Conservation (phyloP, 495 filamentous ascomycete species). For the Daldinia childiae region DNA sequence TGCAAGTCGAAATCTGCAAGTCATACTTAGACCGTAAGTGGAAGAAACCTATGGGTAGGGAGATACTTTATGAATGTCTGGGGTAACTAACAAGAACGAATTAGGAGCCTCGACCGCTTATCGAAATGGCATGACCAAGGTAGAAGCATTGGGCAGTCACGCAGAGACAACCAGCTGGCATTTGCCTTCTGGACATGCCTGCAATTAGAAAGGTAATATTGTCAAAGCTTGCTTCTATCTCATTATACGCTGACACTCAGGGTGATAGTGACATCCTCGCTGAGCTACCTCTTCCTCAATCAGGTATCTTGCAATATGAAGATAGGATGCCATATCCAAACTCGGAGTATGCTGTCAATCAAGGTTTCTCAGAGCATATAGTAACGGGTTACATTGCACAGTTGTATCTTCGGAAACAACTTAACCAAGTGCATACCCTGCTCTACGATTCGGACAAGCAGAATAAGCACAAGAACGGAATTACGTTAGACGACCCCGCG, state of each 20-base stretch:
- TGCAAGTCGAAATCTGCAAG: slow-evolving; percentile 78
- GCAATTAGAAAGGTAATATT: slow-evolving; percentile 84
- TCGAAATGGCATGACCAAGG: slow-evolving; percentile 48
- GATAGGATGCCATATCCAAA: slow-evolving; percentile 72
- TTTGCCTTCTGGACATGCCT: slow-evolving; percentile 95
- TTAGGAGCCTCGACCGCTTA: slow-evolving; percentile 56
- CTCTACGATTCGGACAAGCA: slow-evolving; percentile 72
- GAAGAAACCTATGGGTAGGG: not conserved
- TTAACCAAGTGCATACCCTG: slow-evolving; percentile 84
- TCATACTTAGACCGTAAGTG: slow-evolving; percentile 80
- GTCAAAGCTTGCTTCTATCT: not conserved
- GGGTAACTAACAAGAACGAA: slow-evolving; percentile 13
- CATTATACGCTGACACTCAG: slow-evolving; percentile 18
- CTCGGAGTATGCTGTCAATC: slow-evolving; percentile 51
- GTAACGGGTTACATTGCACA: slow-evolving; percentile 87
- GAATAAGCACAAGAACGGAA: slow-evolving; percentile 47
- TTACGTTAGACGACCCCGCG: slow-evolving; percentile 36
- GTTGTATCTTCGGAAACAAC: slow-evolving; percentile 81
- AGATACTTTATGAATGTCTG: not conserved
- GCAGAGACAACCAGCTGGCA: slow-evolving; percentile 66
- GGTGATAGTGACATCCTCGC: slow-evolving; percentile 83
- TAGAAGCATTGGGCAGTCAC: slow-evolving; percentile 44
- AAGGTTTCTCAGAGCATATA: slow-evolving; percentile 61
- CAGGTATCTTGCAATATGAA: slow-evolving; percentile 77
- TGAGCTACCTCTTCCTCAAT: slow-evolving; percentile 84